A percentile compares a stretch with the other conserved stretches of the same genome.
These are phyloP conservation scores for Russula virescens DNA, from an alignment of 768 basidiomycete species.

Conservation along the genomic window DNA sequence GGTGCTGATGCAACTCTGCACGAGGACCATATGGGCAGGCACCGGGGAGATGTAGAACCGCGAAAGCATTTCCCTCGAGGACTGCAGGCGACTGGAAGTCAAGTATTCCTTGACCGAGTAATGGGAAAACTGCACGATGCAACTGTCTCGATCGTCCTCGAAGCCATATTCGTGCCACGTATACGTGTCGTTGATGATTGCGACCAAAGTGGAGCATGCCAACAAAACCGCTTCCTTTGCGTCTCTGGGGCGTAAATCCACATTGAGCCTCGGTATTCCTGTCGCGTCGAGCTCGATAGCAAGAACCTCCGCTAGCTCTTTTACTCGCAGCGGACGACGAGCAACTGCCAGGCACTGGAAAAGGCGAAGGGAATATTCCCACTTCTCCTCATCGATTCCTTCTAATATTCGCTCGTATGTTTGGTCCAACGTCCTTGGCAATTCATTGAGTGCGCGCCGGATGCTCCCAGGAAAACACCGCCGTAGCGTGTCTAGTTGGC, in stretches of 20 bases:
- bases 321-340: neutral
- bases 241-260: neutral
- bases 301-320: slow-evolving; percentile 3
- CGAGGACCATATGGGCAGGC: neutral
- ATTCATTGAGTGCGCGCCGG: neutral
- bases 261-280: neutral
- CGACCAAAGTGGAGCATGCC: neutral
- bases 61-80: neutral
- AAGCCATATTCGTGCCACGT: no score
- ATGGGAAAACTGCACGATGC: slow-evolving; percentile 12
- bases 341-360: neutral
- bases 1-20: slow-evolving; percentile 4
- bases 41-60: neutral
- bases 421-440: neutral
- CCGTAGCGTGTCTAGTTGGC: neutral
- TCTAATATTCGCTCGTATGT: neutral
- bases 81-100: slow-evolving; percentile 1
- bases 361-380: neutral
- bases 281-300: neutral
- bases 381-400: slow-evolving; percentile 5
- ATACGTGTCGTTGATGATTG: neutral
- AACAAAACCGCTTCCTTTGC: neutral
- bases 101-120: slow-evolving; percentile 6
- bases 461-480: neutral
- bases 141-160: no score